Base-by-base conservation (phyloP, 345 rosid genomes). In the Pistacia integerrima region DNA sequence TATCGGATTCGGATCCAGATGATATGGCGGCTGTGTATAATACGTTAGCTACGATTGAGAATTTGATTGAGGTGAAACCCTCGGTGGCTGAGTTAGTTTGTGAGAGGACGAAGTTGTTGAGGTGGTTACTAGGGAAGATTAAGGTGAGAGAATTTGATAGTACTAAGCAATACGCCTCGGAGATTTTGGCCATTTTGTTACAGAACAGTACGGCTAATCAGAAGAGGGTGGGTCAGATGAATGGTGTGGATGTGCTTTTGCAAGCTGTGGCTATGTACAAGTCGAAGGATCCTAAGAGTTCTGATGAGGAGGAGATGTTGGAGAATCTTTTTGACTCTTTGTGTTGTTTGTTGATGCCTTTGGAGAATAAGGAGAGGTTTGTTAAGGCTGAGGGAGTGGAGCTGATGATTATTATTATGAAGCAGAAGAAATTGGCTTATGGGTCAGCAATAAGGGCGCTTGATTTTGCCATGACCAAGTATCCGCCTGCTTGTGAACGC, bases 321-420 rank as follows among this genome's bases (percentile, higher is more conserved):
- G 99, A 95, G 90, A 95, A 95, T 83, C 72, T 95, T 41, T 95
- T 95, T 49, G 97, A 95, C 83, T 85, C 87, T 18, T 75, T 95
- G 86, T 95, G 99, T 74, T 93, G 99, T 72, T 80, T 95, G 81
- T 81, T 95, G 85, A 95, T 95, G 99, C 99, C 99, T 0, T 81
- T 93, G 82, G 98, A 95, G 97, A 95, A 95, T 72, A 95, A 95
- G 88, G 99, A 95, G 83, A 92, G 94, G 88, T 95, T 95, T 78
- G 86, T 95, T 38, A 95, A 84, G 80, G 99, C 99, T 0, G 99
- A 95, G 81, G 99, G 99, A 11, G 99, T 95, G 57, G 99, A 95
- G 88, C 77, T 95, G 83, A 95, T 93, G 99, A 93, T 95, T 78
- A 95, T 95, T 57, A 93, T 95, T 18, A 95, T 92, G 97, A 95